Conservation (phyloP, 371 early-diverging fungal species). For the Mortierella sp. region DNA sequence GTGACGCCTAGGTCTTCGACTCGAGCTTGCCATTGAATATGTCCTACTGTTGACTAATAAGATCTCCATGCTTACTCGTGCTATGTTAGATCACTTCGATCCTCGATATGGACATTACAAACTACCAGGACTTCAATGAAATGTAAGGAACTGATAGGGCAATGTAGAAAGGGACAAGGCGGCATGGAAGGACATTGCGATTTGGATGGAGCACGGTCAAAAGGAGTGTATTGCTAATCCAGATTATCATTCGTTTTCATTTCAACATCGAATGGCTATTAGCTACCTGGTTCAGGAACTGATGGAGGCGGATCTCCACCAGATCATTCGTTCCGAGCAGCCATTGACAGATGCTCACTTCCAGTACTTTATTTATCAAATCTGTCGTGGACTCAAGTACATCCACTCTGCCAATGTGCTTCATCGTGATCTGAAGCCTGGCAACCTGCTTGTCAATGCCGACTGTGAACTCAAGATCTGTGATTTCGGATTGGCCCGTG, state of each 20-base stretch:
- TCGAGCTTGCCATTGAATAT: no score
- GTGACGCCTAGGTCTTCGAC: no score
- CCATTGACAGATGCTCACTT: conserved; percentile 96
- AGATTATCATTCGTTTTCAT: neutral
- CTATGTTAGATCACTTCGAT: conserved; percentile 92
- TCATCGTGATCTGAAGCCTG: conserved; percentile 98
- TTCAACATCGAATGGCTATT: neutral
- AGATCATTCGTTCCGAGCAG: conserved; percentile 97
- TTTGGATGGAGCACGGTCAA: no score
- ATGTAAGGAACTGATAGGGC: conserved; percentile 62
- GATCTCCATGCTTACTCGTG: no score
- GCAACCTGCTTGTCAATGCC: conserved; percentile 96
- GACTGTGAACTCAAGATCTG: conserved; percentile 97
- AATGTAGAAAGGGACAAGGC: no score
- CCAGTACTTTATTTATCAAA: conserved; percentile 98
- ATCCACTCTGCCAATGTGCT: conserved; percentile 99
- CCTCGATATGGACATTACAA: conserved; percentile 76
- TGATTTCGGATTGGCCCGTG: conserved; percentile 96
- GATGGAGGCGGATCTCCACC: conserved; percentile 99
- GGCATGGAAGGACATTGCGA: neutral
- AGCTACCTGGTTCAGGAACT: conserved; percentile 90
- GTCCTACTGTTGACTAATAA: no score
- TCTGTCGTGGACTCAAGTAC: conserved; percentile 96
- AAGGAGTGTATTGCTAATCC: no score
- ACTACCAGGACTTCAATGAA: conserved; percentile 82